Evolutionary conservation across 768 basidiomycete genomes (phyloP).

Genomic region (Tylopilus rubrobrunneus): DNA sequence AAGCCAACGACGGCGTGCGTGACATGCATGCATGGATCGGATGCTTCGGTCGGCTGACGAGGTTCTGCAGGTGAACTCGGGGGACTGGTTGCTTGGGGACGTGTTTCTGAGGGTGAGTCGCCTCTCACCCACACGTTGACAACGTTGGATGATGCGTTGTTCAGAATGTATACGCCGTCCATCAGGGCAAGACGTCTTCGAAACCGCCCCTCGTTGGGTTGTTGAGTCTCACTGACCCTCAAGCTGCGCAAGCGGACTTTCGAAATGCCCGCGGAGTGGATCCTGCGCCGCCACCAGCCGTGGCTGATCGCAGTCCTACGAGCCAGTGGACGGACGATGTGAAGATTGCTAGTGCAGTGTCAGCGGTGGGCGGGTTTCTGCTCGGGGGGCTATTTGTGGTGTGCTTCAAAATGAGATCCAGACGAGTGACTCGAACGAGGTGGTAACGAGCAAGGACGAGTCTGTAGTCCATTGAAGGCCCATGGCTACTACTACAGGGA

Average conservation of each 20-base stretch:
- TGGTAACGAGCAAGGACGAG: slow-evolving; percentile 3
- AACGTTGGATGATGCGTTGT: neutral
- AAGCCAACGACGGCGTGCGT: slow-evolving; percentile 47
- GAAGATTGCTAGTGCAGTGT: slow-evolving; percentile 21
- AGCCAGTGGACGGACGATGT: slow-evolving; percentile 16
- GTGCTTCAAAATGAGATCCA: slow-evolving; percentile 8
- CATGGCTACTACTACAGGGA: neutral
- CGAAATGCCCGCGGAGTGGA: slow-evolving; percentile 41
- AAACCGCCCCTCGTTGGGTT: slow-evolving; percentile 45
- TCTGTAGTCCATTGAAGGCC: neutral
- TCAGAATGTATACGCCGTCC: slow-evolving; percentile 53
- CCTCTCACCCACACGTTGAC: neutral
- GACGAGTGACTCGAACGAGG: neutral
- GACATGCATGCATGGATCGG: neutral
- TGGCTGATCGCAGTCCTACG: slow-evolving; percentile 1
- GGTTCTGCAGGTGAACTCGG: slow-evolving; percentile 41
- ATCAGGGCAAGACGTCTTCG: slow-evolving; percentile 39
- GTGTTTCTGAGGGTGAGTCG: slow-evolving; percentile 48
- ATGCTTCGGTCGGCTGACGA: slow-evolving; percentile 1
- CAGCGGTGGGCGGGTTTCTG: slow-evolving; percentile 34
- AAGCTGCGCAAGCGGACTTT: slow-evolving; percentile 37
- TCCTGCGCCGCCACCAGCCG: slow-evolving; percentile 22
- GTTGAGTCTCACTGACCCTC: slow-evolving; percentile 39
- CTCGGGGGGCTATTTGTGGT: slow-evolving; percentile 30
- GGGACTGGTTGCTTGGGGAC: slow-evolving; percentile 62